Conservation (phyloP, 768 basidiomycete genomes). For the Leccinum ochraceum region DNA sequence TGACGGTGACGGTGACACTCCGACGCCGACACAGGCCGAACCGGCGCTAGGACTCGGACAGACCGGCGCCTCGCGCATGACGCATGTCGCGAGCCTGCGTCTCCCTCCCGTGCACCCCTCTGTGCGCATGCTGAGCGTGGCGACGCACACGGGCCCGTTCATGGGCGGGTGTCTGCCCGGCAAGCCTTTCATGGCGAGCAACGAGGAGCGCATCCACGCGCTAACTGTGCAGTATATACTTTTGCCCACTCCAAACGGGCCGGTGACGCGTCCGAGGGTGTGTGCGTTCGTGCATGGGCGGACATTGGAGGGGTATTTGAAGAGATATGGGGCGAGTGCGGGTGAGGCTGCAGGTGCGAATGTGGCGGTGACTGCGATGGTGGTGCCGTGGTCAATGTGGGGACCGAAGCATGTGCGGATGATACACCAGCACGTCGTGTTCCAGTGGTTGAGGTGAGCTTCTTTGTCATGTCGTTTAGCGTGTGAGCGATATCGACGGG, state of each 20-base stretch:
- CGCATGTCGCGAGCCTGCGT: constrained; percentile 21
- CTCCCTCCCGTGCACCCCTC: constrained; percentile 14
- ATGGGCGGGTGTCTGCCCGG: constrained; percentile 24
- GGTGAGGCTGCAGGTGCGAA: background rate
- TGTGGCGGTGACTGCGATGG: background rate
- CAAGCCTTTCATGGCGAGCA: constrained; percentile 30
- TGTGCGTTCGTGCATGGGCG: constrained; percentile 38
- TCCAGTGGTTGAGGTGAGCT: constrained; percentile 41
- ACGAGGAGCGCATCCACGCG: constrained; percentile 25
- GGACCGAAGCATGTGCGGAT: constrained; percentile 38
- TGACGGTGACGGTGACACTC: background rate
- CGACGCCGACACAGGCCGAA: background rate
- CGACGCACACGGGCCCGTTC: constrained; percentile 38
- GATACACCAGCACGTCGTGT: constrained; percentile 28
- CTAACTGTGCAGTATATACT: constrained; percentile 27
- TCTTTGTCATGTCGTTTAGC: background rate
- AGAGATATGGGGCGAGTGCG: background rate
- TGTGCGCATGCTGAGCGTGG: constrained; percentile 18
- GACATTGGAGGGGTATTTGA: constrained; percentile 24
- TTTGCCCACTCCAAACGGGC: background rate
- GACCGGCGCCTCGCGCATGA: constrained; percentile 6
- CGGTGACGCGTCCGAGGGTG: constrained; percentile 13
- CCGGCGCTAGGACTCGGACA: background rate
- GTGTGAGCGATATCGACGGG: background rate
- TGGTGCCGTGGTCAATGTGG: constrained; percentile 41